Evolutionary conservation across 2,329 filamentous ascomycete species (phyloP).

Genomic region (Diaporthe sp.): DNA sequence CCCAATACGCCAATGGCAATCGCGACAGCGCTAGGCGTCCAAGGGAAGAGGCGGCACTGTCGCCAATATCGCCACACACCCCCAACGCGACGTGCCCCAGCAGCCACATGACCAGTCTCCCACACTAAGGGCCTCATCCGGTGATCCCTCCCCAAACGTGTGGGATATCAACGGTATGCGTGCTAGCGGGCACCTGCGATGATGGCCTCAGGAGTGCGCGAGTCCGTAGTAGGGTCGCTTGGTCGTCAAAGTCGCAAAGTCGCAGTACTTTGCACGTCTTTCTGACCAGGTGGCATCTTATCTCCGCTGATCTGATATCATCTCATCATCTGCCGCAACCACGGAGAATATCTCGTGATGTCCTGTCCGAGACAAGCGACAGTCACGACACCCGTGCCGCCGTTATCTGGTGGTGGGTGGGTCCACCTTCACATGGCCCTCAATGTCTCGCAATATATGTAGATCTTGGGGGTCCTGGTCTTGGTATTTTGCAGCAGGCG

Average conservation of each 20-base stretch:
- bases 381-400: slow-evolving; percentile 11
- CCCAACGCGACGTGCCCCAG: slow-evolving; percentile 19
- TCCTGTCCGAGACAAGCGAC: slow-evolving; percentile 26
- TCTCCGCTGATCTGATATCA: slow-evolving; percentile 22
- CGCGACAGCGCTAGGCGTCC: slow-evolving; percentile 32
- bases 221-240: not conserved
- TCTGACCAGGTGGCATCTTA: not conserved
- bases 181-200: not conserved
- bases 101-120: slow-evolving; percentile 33
- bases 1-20: slow-evolving; percentile 28
- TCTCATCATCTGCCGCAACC: slow-evolving; percentile 24
- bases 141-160: slow-evolving; percentile 24
- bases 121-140: slow-evolving; percentile 27
- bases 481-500: not conserved
- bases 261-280: slow-evolving; percentile 9
- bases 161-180: slow-evolving; percentile 10
- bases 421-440: slow-evolving; percentile 28
- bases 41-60: slow-evolving; percentile 21
- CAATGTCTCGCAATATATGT: slow-evolving; percentile 3
- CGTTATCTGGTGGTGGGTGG: slow-evolving; percentile 25
- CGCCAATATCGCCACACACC: slow-evolving; percentile 35
- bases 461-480: not conserved
- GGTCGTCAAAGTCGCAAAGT: not conserved
- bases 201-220: slow-evolving; percentile 1
- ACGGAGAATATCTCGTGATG: slow-evolving; percentile 26